Conservation (phyloP, 176 grass and related monocot species). For the Phragmites australis region DNA sequence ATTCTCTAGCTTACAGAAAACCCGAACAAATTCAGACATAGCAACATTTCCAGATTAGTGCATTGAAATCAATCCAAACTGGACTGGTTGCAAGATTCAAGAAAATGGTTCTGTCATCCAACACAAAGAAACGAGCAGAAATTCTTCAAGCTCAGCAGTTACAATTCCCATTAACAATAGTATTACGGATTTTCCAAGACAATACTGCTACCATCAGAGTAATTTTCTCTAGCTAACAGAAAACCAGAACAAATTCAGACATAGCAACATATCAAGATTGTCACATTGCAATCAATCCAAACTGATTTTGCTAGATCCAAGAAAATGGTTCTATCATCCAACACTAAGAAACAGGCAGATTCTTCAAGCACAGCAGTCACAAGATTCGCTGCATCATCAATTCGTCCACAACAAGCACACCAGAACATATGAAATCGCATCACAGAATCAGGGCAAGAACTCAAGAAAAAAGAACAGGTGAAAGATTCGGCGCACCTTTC, state of each 20-base stretch:
- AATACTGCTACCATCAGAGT: not conserved
- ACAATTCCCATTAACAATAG: not conserved
- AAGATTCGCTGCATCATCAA: not conserved
- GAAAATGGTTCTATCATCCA: not conserved
- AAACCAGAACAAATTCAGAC: not conserved
- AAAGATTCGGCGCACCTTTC: conserved; percentile 44
- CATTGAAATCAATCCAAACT: not conserved
- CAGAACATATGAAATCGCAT: not conserved
- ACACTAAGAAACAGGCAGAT: not conserved
- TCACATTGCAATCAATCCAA: not conserved
- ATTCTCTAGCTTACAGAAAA: not conserved
- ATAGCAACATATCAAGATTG: not conserved
- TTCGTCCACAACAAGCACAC: not conserved
- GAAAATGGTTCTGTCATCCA: not conserved
- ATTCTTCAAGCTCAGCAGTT: not conserved
- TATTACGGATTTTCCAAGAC: not conserved
- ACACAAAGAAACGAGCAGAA: too few relatives aligned
- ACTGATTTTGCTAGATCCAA: not conserved
- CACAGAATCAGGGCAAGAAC: not conserved
- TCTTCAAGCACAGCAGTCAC: not conserved
- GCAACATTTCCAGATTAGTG: not conserved
- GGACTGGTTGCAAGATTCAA: not conserved
- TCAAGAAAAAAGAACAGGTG: not conserved
- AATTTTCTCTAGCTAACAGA: not conserved
- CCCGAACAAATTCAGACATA: not conserved